A percentile compares a stretch with the other conserved stretches of the same genome.
Evolutionary conservation across 202 grass and related monocot species (phyloP).

Genomic region (Saccharum hybrid): DNA sequence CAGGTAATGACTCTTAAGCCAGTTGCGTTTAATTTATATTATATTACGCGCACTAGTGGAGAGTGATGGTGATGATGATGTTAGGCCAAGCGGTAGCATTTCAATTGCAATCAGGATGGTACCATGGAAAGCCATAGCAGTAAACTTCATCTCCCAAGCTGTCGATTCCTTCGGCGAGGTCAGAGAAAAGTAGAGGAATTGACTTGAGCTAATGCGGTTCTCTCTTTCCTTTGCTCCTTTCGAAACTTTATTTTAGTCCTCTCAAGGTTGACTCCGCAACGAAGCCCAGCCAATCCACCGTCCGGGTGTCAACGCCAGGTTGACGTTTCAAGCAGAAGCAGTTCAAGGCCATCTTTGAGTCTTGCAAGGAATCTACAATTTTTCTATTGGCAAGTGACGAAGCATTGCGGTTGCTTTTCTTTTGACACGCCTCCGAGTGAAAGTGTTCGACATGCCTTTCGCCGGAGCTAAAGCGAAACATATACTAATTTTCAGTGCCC

Average conservation of each 20-base stretch:
- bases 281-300: conserved; percentile 9
- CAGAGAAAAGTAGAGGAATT: conserved; percentile 39
- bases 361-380: conserved; percentile 7
- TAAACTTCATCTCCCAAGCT: conserved; percentile 27
- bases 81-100: conserved; percentile 24
- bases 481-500: not conserved
- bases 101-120: conserved; percentile 20
- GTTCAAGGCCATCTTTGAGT: conserved; percentile 45
- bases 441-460: conserved; percentile 43
- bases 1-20: conserved; percentile 21
- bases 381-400: conserved; percentile 6
- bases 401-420: not conserved
- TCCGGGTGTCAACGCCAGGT: conserved; percentile 43
- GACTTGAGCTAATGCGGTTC: conserved; percentile 27
- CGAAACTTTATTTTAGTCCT: not conserved
- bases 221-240: conserved; percentile 10
- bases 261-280: conserved; percentile 39
- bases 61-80: not conserved
- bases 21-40: conserved; percentile 21
- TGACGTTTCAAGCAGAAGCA: conserved; percentile 2
- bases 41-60: not conserved
- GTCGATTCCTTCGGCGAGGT: conserved; percentile 19
- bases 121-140: not conserved
- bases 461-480: conserved; percentile 20
- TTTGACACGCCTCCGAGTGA: conserved; percentile 25